A percentile compares a stretch with the other conserved stretches of the same genome.
Evolutionary conservation across 2,329 filamentous ascomycete species (phyloP).

Genomic region (Aspergillus neotritici): DNA sequence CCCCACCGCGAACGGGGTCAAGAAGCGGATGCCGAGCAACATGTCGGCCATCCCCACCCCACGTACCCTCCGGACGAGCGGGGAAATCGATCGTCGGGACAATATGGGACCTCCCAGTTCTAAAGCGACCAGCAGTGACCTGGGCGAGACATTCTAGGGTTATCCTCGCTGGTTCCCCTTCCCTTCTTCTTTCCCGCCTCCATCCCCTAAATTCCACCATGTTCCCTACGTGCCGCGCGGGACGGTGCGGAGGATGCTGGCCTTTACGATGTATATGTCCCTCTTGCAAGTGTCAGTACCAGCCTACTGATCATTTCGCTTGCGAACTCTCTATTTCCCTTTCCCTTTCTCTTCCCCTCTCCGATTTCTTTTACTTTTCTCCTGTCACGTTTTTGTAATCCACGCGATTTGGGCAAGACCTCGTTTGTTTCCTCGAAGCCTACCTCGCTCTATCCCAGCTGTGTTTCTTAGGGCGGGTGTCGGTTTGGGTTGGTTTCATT

Average conservation of each 20-base stretch:
- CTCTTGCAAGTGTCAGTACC: constrained; percentile 14
- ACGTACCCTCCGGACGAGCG: constrained; percentile 37
- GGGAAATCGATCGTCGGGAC: constrained; percentile 28
- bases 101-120: constrained; percentile 46
- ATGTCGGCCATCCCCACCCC: constrained; percentile 36
- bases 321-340: too few species aligned
- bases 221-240: neutral
- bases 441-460: too few species aligned
- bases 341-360: too few species aligned
- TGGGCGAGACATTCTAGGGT: constrained; percentile 53
- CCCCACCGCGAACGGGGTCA: constrained; percentile 45
- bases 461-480: too few species aligned
- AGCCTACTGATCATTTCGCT: neutral
- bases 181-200: constrained; percentile 6
- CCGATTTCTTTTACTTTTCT: too few species aligned
- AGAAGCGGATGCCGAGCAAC: constrained; percentile 49
- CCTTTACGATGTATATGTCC: constrained; percentile 18
- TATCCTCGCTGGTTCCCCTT: constrained; percentile 2
- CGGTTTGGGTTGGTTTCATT: too few species aligned
- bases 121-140: constrained; percentile 48
- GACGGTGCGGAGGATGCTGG: neutral
- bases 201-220: neutral
- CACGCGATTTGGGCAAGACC: too few species aligned
- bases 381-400: too few species aligned
- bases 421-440: too few species aligned